phyloP scores from a whole-genome alignment of 495 filamentous ascomycete species.

The Penicillium riverlandense region DNA sequence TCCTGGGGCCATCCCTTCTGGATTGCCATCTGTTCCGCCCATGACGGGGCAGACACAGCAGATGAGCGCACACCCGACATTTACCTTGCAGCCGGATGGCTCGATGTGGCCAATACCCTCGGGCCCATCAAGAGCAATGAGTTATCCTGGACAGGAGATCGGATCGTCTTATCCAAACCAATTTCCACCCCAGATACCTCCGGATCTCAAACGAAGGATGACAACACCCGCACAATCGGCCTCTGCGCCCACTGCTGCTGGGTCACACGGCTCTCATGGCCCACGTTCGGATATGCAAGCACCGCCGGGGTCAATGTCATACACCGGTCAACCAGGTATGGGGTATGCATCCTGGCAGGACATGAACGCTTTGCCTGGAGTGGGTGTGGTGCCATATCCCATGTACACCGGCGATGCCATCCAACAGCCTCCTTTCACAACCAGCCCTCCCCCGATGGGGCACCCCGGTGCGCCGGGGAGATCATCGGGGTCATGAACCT shows the following conservation, averaged over 20 bases:
- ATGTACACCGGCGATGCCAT: constrained; percentile 27
- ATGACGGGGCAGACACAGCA: constrained; percentile 28
- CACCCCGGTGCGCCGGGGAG: constrained; percentile 23
- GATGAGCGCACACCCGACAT: constrained; percentile 21
- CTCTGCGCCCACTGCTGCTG: constrained; percentile 10
- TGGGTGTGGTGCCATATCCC: constrained; percentile 32
- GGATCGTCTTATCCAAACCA: constrained; percentile 19
- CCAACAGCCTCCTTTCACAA: constrained; percentile 20
- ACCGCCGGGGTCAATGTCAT: constrained; percentile 25
- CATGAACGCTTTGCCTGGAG: constrained; percentile 26
- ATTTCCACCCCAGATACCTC: constrained; percentile 26
- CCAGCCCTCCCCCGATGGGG: constrained; percentile 29
- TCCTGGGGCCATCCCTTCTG: constrained; percentile 14
- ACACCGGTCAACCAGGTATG: constrained; percentile 26
- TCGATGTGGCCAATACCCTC: constrained; percentile 34
- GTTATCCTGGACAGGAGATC: constrained; percentile 32
- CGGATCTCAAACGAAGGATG: constrained; percentile 37
- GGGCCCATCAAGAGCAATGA: constrained; percentile 26
- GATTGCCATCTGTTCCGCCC: constrained; percentile 24
- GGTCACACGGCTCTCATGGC: constrained; percentile 22
- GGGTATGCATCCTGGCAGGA: constrained; percentile 31
- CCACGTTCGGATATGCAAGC: constrained; percentile 22
- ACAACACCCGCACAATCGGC: constrained; percentile 33
- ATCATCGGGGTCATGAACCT: constrained; percentile 14
- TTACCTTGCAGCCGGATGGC: constrained; percentile 32